Base-by-base conservation (phyloP, 257 asterid species). In the Petunia secreta region DNA sequence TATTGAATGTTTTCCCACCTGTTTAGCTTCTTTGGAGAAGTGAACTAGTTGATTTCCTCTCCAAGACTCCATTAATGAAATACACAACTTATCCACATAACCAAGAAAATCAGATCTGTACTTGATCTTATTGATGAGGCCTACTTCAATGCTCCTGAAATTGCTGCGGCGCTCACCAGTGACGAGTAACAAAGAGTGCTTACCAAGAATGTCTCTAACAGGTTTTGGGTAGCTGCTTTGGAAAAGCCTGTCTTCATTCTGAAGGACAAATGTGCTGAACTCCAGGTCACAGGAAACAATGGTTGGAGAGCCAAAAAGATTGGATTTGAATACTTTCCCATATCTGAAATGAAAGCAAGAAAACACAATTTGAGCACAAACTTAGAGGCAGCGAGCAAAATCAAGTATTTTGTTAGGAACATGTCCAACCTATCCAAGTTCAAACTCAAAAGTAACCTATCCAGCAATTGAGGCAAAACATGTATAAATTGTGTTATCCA, bases 261-360 rank as follows among this genome's bases (percentile, higher is more conserved):
- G 97, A 2, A 93, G 92, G 38, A 93, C 66, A 78, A 89, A 92
- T 50, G 48, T 54, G 67, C 76, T 92, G 39, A 93, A 81, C 62
- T 90, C 97, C 4, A 88, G 66, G 63, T 91, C 97, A 62, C 98
- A 93, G 0, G 98, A 93, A 1, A 93, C 94, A 48, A 93, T 91
- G 1, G 98, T 91, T 4, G 92, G 94, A 11, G 82, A 60, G 1
- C 96, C 94, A 38, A 92, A 93, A 0, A 93, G 87, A 59, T 92
- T 89, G 16, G 96, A 87, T 83, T 82, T 89, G 87, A 92, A 93
- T 14, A 93, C 85, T 1, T 54, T 86, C 15, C 98, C 98, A 52
- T 91, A 93, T 83, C 97, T 92, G 66, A 15, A 8, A 3, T 15
- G 9, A 1, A 0, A 50, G 4, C 4, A 16, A 34, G 37, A 76